Base-by-base conservation (phyloP, 345 rosid species). In the Gossypium anomalum region DNA sequence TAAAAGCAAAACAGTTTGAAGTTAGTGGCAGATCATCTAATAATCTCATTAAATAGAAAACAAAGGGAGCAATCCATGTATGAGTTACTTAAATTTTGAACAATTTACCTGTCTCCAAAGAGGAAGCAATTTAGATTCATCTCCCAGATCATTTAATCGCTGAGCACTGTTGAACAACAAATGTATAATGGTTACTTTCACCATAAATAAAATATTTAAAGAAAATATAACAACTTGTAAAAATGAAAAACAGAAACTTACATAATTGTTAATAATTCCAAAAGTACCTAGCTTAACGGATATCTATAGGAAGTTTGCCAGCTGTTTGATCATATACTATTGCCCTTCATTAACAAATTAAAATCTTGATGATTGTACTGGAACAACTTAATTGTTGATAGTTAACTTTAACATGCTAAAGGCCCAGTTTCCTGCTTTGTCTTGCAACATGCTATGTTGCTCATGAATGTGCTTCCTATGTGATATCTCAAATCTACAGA, bases 71-170 rank as follows among this genome's bases (percentile, higher is more conserved):
- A 19, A 19, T 44, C 25, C 7, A 44, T 66, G 70, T 20, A 44
- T 6, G 8, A 12, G 49, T 22, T 66, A 12, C 29, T 44, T 45
- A 11, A 66, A 45, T 44, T 12, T n/a, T 20, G 53, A 66, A 7
- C n/a, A 66, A 66, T 12, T 44, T 44, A 92, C 99, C 94, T 95
- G 99, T 90, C 99, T 91, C 99, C 99, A 95, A 72, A 93, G 92
- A 79, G 99, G 99, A 82, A 95, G 94, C 68, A 90, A 78, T 85
- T 90, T 95, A 72, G 98, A 90, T 83, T 95, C 99, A 79, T 85
- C 93, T 78, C 98, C 98, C 84, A 95, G 78, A 73, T 87, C 96
- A 83, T 88, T 86, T 80, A 93, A 82, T 69, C 96, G 89, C 65
- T 95, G 99, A 48, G 91, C 80, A 82, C 99, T 95, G 92, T 67